These are phyloP conservation scores for Hypoxylon cercidicola DNA, from an alignment of 495 filamentous ascomycete genomes.

Conservation along the genomic window DNA sequence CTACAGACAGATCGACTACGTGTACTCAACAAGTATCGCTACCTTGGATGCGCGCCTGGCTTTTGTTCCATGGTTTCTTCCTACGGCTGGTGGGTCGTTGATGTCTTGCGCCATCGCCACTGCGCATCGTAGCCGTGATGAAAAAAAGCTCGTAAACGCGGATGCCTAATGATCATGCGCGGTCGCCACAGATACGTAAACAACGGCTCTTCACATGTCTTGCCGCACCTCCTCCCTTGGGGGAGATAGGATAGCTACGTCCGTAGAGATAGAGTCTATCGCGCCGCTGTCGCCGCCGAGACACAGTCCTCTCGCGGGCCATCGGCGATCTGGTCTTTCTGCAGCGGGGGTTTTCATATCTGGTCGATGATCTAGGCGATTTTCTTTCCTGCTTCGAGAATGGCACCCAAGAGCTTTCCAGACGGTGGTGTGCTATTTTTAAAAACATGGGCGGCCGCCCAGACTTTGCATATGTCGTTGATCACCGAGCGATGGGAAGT, in stretches of 20 bases:
- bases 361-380: not conserved
- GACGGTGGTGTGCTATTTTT: constrained; percentile 9
- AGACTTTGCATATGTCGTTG: constrained; percentile 26
- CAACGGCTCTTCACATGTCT: constrained; percentile 25
- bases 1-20: constrained; percentile 15
- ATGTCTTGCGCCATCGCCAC: constrained; percentile 24
- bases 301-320: constrained; percentile 5
- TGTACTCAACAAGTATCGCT: constrained; percentile 6
- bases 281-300: constrained; percentile 10
- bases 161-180: constrained; percentile 7
- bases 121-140: constrained; percentile 26
- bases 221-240: constrained; percentile 1
- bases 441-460: constrained; percentile 10
- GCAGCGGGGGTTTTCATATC: constrained; percentile 1
- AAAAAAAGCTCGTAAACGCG: constrained; percentile 8
- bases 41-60: constrained; percentile 9
- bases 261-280: constrained; percentile 11
- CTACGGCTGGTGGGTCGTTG: constrained; percentile 15
- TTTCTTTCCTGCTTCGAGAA: not conserved
- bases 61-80: constrained; percentile 10
- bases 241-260: constrained; percentile 5
- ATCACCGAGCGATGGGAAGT: constrained; percentile 14
- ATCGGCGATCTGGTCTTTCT: constrained; percentile 15
- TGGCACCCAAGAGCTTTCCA: not conserved
- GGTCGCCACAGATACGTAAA: constrained; percentile 24